Evolutionary conservation across 495 filamentous ascomycete species (phyloP).

Genomic region (Trichoderma orchidacearum): DNA sequence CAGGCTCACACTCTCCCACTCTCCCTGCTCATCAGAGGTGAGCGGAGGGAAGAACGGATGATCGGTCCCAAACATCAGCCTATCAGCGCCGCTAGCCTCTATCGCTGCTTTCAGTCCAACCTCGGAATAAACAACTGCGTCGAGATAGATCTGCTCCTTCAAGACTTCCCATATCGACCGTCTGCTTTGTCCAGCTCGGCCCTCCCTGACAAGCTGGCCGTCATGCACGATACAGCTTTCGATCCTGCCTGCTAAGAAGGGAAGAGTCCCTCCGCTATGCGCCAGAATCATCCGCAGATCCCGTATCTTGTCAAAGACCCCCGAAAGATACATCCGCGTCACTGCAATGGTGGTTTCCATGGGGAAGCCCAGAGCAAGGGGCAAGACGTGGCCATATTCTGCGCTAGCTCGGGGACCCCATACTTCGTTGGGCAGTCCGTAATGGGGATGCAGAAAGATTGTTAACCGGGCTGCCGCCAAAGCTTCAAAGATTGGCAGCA

Average conservation of each 20-base stretch:
- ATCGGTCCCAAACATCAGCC: conserved; percentile 78
- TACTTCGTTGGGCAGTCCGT: conserved; percentile 68
- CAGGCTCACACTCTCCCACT: conserved; percentile 73
- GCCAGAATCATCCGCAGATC: conserved; percentile 65
- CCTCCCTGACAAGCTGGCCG: conserved; percentile 43
- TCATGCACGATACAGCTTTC: conserved; percentile 85
- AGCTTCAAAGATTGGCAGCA: conserved; percentile 58
- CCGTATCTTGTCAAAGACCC: conserved; percentile 70
- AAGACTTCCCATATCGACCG: conserved; percentile 70
- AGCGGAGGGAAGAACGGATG: conserved; percentile 93
- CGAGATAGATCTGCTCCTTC: conserved; percentile 75
- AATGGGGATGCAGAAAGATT: conserved; percentile 87
- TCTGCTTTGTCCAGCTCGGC: conserved; percentile 25
- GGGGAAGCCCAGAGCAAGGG: conserved; percentile 78
- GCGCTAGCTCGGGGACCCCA: conserved; percentile 51
- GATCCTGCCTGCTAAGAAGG: conserved; percentile 78
- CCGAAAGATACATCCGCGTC: conserved; percentile 69
- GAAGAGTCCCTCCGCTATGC: conserved; percentile 79
- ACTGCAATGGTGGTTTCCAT: conserved; percentile 90
- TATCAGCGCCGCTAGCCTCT: conserved; percentile 44
- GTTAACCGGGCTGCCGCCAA: conserved; percentile 48
- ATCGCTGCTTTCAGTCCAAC: conserved; percentile 66
- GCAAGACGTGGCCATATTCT: conserved; percentile 81
- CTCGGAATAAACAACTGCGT: conserved; percentile 73
- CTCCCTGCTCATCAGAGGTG: conserved; percentile 36